Conservation (phyloP, 2,329 filamentous ascomycete species). For the Pestalotiopsis sp. region DNA sequence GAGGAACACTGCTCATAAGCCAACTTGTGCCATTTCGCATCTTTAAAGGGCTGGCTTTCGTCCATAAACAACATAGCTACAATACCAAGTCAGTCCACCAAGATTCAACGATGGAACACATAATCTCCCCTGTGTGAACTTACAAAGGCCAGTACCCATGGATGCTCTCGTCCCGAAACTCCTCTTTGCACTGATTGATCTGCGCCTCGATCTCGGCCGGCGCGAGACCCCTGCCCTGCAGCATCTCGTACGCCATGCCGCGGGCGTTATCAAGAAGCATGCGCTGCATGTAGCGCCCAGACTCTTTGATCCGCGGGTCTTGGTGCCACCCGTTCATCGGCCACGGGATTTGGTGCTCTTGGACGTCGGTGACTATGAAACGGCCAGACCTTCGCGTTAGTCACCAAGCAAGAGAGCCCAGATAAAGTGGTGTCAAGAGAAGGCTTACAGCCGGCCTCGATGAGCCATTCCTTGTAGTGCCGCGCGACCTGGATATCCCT, state of each 20-base stretch:
- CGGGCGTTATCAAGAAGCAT: conserved; percentile 40
- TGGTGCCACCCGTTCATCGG: background rate
- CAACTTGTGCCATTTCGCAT: background rate
- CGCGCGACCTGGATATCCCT: background rate
- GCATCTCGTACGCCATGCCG: conserved; percentile 72
- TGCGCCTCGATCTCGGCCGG: conserved; percentile 78
- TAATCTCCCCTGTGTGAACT: background rate
- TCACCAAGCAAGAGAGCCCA: too few species aligned
- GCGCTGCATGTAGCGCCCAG: background rate
- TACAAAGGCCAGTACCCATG: conserved; percentile 1
- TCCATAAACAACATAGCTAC: conserved; percentile 22
- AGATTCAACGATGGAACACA: too few species aligned
- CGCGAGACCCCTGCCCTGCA: conserved; percentile 71
- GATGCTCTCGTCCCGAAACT: background rate
- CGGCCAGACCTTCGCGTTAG: too few species aligned
- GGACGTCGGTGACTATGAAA: background rate
- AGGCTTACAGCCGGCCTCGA: conserved; percentile 3
- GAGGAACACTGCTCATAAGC: too few species aligned
- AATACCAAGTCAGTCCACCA: conserved; percentile 17
- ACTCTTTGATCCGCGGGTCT: background rate
- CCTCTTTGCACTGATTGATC: conserved; percentile 63
- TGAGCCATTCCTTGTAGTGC: conserved; percentile 7
- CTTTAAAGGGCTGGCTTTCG: background rate
- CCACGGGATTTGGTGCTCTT: background rate
- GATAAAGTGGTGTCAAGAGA: too few species aligned